Evolutionary conservation across 306 rosid genomes (phyloP).

Genomic region (Dicorynia guianensis): DNA sequence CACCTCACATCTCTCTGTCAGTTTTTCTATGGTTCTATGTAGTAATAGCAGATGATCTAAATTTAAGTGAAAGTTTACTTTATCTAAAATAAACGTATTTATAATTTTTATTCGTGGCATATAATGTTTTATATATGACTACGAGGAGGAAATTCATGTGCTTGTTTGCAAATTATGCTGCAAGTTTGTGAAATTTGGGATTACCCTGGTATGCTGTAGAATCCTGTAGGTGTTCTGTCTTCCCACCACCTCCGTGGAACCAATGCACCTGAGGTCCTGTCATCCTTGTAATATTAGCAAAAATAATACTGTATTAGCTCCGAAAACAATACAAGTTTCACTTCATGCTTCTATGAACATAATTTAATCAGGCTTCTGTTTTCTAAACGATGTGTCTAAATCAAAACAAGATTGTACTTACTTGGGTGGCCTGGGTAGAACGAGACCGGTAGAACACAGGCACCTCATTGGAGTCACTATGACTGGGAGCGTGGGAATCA

Average conservation of each 20-base stretch:
- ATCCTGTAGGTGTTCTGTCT: constrained; percentile 40
- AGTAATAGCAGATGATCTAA: too few relatives aligned
- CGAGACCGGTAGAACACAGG: constrained; percentile 47
- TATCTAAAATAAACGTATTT: neutral
- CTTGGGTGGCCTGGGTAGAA: constrained; percentile 40
- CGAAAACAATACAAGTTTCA: neutral
- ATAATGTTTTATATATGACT: neutral
- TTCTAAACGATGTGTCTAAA: neutral
- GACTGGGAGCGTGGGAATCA: constrained; percentile 41
- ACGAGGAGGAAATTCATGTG: neutral
- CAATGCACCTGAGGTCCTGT: constrained; percentile 39
- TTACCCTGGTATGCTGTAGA: constrained; percentile 51
- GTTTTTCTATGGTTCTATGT: too few relatives aligned
- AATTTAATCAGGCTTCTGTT: neutral
- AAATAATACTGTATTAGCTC: neutral
- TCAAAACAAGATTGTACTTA: constrained; percentile 45
- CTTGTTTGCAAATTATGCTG: constrained; percentile 7
- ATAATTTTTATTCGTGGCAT: neutral
- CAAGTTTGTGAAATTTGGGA: constrained; percentile 8
- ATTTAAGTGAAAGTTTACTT: too few relatives aligned
- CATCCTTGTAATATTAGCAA: constrained; percentile 50
- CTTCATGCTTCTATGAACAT: constrained; percentile 20
- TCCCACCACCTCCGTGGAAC: constrained; percentile 38
- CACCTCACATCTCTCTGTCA: too few relatives aligned
- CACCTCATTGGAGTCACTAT: constrained; percentile 45